Evolutionary conservation across 345 rosid genomes (phyloP).

Genomic region (Linum tenue): DNA sequence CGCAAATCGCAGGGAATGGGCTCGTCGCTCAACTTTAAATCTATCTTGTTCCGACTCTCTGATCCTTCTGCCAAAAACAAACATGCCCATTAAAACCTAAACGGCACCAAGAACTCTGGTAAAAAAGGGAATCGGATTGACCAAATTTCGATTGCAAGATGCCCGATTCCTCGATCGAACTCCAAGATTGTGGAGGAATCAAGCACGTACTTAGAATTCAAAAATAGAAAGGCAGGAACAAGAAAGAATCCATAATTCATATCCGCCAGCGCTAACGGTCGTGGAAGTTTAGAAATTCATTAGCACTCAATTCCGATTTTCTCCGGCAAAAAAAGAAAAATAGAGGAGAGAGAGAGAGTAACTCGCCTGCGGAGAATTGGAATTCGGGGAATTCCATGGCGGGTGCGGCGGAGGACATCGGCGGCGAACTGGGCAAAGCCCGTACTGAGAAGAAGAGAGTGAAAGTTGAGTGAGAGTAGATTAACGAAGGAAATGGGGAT

Average conservation of each 20-base stretch:
- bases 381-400: background rate
- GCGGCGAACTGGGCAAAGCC: background rate
- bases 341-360: background rate
- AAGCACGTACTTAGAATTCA: no score
- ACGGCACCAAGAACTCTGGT: background rate
- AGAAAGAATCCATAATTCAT: no score
- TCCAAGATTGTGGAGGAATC: no score
- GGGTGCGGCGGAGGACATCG: background rate
- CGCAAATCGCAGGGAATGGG: background rate
- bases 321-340: background rate
- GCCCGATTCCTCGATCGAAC: no score
- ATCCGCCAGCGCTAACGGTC: no score
- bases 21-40: constrained; percentile 3
- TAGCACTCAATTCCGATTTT: background rate
- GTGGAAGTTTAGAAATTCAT: no score
- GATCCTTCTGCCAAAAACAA: constrained; percentile 1
- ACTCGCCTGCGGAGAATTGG: background rate
- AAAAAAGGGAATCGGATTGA: background rate
- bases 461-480: no score
- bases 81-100: background rate
- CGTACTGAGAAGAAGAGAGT: no score
- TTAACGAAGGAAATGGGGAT: no score
- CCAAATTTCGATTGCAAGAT: no score
- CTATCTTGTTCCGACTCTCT: constrained; percentile 16
- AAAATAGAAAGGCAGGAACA: no score